These are phyloP conservation scores for Apiotrichum veenhuisii DNA, from an alignment of 1,284 basidiomycete species.

Conservation along the genomic window DNA sequence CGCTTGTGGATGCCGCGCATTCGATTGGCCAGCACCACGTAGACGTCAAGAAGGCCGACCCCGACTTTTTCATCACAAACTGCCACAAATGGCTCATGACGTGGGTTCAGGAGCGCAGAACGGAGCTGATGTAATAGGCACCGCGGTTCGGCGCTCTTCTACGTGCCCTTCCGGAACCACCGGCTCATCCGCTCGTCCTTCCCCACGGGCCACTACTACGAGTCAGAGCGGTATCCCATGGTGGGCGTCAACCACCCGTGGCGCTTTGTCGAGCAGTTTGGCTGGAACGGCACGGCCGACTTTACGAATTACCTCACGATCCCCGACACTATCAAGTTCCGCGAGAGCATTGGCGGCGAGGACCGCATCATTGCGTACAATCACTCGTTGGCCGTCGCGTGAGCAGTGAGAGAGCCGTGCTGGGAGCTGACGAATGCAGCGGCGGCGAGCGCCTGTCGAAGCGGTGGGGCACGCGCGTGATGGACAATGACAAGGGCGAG, in stretches of 20 bases:
- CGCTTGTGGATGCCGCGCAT: slow-evolving; percentile 78
- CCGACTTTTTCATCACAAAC: slow-evolving; percentile 82
- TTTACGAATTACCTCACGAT: slow-evolving; percentile 31
- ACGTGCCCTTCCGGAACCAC: slow-evolving; percentile 75
- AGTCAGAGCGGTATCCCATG: slow-evolving; percentile 48
- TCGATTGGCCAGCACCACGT: slow-evolving; percentile 62
- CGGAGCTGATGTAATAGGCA: slow-evolving; percentile 54
- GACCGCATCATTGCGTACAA: slow-evolving; percentile 70
- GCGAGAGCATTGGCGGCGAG: slow-evolving; percentile 78
- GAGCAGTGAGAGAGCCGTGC: slow-evolving; percentile 6
- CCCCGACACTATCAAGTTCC: slow-evolving; percentile 66
- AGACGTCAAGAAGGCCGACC: slow-evolving; percentile 58
- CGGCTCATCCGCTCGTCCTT: slow-evolving; percentile 68
- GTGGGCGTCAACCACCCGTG: slow-evolving; percentile 28
- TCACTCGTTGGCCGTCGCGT: slow-evolving; percentile 63
- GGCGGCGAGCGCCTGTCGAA: slow-evolving; percentile 67
- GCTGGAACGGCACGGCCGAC: slow-evolving; percentile 41
- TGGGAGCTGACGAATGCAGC: slow-evolving; percentile 15
- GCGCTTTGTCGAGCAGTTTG: slow-evolving; percentile 53
- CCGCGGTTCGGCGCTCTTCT: slow-evolving; percentile 67
- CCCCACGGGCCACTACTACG: slow-evolving; percentile 66
- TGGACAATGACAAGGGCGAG: slow-evolving; percentile 61
- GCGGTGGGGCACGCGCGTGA: slow-evolving; percentile 61
- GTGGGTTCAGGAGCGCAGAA: slow-evolving; percentile 11
- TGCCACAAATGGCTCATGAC: slow-evolving; percentile 74